phyloP scores from a whole-genome alignment of 163 green algal genomes.

The Coccomyxa subellipsoidea region DNA sequence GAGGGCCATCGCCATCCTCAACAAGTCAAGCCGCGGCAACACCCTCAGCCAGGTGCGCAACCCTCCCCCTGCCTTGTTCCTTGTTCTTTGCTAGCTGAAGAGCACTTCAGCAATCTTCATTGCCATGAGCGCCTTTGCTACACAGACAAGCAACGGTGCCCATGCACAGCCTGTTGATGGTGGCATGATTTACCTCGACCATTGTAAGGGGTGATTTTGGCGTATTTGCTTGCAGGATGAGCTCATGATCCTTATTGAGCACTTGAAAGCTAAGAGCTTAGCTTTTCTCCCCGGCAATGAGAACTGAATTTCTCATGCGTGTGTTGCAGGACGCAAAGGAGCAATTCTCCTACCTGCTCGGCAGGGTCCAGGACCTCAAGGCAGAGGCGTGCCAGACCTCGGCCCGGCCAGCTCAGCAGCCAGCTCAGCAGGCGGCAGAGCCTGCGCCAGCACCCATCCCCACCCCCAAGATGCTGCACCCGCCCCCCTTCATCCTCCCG shows the following conservation, averaged over 20 bases:
- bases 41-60: not conserved
- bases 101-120: no score
- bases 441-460: not conserved
- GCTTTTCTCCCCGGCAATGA: no score
- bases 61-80: no score
- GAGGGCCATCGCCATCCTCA: not conserved
- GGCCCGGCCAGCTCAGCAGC: not conserved
- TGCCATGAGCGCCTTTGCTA: no score
- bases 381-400: not conserved
- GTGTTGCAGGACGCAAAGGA: not conserved
- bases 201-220: no score
- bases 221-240: no score
- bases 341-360: not conserved
- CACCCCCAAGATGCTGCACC: not conserved
- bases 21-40: not conserved
- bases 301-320: not conserved
- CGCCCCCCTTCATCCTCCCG: not conserved
- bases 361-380: not conserved
- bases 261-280: no score
- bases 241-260: no score
- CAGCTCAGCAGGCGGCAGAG: not conserved
- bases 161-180: no score
- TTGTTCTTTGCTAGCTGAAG: no score
- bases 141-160: no score
- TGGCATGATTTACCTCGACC: no score